Conservation (phyloP, 2,329 filamentous ascomycete species). For the Capronia epimyces region DNA sequence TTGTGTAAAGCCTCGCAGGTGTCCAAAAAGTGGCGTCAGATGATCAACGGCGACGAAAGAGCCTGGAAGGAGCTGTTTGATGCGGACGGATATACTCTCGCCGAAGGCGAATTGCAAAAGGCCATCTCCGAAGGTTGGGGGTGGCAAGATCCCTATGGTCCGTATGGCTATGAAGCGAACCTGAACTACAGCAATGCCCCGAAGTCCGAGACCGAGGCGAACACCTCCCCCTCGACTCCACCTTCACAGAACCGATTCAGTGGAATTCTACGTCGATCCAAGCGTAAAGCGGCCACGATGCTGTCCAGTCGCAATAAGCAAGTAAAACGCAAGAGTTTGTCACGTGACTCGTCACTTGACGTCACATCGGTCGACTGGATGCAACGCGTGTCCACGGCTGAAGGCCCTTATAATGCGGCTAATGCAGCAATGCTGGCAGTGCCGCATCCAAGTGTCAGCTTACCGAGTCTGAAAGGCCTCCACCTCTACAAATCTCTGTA, state of each 20-base stretch:
- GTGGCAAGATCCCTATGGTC: constrained; percentile 81
- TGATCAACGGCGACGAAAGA: constrained; percentile 87
- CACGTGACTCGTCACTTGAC: constrained; percentile 38
- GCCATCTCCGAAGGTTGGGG: constrained; percentile 93
- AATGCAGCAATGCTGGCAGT: constrained; percentile 77
- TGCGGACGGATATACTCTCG: constrained; percentile 70
- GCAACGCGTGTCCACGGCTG: constrained; percentile 51
- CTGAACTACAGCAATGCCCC: constrained; percentile 52
- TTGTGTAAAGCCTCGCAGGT: constrained; percentile 88
- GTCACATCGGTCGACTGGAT: constrained; percentile 43
- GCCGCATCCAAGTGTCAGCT: constrained; percentile 71
- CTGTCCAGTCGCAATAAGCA: constrained; percentile 47
- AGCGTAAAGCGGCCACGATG: constrained; percentile 46
- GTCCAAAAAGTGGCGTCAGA: constrained; percentile 85
- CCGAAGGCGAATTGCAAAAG: constrained; percentile 74
- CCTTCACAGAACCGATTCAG: constrained; percentile 16
- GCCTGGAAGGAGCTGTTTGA: constrained; percentile 94
- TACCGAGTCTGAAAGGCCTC: constrained; percentile 71
- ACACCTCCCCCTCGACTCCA: constrained; percentile 18
- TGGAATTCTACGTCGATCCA: constrained; percentile 34
- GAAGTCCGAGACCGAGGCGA: constrained; percentile 38
- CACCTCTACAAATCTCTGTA: constrained; percentile 97
- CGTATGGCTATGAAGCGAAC: constrained; percentile 73
- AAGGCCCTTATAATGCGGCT: constrained; percentile 81
- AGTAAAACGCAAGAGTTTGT: constrained; percentile 51